Conservation (phyloP, 306 rosid species). For the Trifolium subterraneum region DNA sequence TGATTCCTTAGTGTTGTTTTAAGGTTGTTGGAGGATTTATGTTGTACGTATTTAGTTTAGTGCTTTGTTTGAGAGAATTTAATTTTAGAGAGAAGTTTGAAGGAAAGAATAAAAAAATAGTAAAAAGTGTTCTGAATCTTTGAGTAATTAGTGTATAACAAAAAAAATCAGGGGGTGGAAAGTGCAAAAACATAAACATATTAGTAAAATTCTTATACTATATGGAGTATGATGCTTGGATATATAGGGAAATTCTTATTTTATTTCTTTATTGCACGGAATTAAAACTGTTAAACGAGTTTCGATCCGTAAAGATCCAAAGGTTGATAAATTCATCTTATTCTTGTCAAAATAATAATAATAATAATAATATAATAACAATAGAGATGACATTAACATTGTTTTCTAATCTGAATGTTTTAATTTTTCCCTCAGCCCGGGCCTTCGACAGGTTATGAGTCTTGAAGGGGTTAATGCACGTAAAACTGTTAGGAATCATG, state of each 20-base stretch:
- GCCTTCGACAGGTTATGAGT: constrained; percentile 79
- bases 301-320: constrained; percentile 55
- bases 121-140: too few species aligned
- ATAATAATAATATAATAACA: too few species aligned
- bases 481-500: constrained; percentile 73
- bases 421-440: constrained; percentile 53
- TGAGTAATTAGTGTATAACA: too few species aligned
- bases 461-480: constrained; percentile 78
- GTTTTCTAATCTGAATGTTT: constrained; percentile 5
- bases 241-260: constrained; percentile 8
- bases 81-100: too few species aligned
- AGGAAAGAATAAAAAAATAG: too few species aligned
- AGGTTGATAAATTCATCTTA: constrained; percentile 58
- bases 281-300: constrained; percentile 79
- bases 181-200: too few species aligned
- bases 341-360: constrained; percentile 21
- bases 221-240: not conserved
- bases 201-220: too few species aligned
- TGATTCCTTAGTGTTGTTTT: too few species aligned
- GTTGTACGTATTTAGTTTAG: too few species aligned
- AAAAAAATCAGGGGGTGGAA: too few species aligned
- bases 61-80: too few species aligned
- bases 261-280: constrained; percentile 63
- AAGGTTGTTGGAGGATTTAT: too few species aligned
- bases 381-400: not conserved